These are phyloP conservation scores for Auricularia cornea DNA, from an alignment of 768 basidiomycete species.

Conservation along the genomic window DNA sequence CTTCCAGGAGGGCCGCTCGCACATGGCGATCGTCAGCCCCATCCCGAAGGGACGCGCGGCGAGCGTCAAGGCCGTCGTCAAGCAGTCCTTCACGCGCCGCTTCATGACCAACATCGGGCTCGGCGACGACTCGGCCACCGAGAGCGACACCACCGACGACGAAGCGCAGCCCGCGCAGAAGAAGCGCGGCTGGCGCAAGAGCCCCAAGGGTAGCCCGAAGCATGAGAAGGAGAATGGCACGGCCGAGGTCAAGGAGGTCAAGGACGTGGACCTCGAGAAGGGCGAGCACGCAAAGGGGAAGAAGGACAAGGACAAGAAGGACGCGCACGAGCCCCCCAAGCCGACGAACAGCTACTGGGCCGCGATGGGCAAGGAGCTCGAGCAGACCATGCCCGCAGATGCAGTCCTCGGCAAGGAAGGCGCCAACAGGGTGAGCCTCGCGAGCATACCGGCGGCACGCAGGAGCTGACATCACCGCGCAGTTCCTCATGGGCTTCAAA, in stretches of 20 bases:
- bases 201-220: constrained; percentile 4
- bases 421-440: constrained; percentile 55
- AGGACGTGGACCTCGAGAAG: constrained; percentile 17
- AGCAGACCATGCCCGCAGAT: constrained; percentile 85
- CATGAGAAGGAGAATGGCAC: constrained; percentile 13
- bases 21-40: constrained; percentile 77
- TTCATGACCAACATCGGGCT: constrained; percentile 68
- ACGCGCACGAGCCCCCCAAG: not conserved
- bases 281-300: constrained; percentile 14
- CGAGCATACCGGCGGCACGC: not conserved
- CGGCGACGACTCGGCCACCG: constrained; percentile 36
- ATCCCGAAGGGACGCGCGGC: constrained; percentile 17
- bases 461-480: not conserved
- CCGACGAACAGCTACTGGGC: not conserved
- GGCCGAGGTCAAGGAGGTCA: constrained; percentile 11
- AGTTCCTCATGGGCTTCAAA: constrained; percentile 79
- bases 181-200: constrained; percentile 13
- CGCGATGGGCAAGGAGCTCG: constrained; percentile 25
- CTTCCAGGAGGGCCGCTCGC: constrained; percentile 84
- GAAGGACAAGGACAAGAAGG: constrained; percentile 8
- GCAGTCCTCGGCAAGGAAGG: constrained; percentile 69
- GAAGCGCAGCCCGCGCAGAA: constrained; percentile 23
- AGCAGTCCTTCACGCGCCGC: constrained; percentile 70
- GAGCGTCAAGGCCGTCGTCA: constrained; percentile 68
- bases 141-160: constrained; percentile 37